Conservation (phyloP, 345 rosid genomes). For the Euphorbia pulcherrima region DNA sequence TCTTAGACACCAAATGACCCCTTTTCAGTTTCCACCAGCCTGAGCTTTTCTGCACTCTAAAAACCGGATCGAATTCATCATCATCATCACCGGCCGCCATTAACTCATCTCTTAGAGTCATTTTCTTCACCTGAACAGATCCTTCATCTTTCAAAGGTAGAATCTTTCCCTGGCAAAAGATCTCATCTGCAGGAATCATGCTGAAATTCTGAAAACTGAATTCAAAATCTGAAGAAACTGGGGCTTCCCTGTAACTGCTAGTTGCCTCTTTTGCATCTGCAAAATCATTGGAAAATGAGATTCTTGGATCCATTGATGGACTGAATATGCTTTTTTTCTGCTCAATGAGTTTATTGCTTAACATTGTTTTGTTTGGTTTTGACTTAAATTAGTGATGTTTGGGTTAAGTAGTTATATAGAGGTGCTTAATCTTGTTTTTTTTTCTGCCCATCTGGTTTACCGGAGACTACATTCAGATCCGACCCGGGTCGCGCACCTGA, state of each 20-base stretch:
- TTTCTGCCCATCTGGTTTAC: too few relatives aligned
- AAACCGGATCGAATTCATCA: conserved; percentile 12
- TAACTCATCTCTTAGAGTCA: conserved; percentile 62
- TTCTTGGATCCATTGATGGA: conserved; percentile 63
- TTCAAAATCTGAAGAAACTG: conserved; percentile 76
- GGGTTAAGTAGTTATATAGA: conserved; percentile 39
- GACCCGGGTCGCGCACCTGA: too few relatives aligned
- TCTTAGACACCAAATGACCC: conserved; percentile 1
- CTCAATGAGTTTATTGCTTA: conserved; percentile 24
- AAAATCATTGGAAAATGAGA: conserved; percentile 86
- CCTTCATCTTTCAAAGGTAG: conserved; percentile 53
- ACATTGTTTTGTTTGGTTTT: conserved; percentile 42
- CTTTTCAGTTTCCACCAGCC: conserved; percentile 43
- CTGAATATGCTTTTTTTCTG: conserved; percentile 20
- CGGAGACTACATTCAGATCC: too few relatives aligned
- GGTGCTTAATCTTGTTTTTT: conserved; percentile 27
- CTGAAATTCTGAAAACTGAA: conserved; percentile 48
- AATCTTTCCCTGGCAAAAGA: conserved; percentile 67
- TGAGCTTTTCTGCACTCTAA: conserved; percentile 33
- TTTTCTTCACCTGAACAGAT: conserved; percentile 34
- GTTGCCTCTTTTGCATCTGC: conserved; percentile 40
- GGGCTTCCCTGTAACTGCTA: conserved; percentile 68
- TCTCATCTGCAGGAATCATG: conserved; percentile 74
- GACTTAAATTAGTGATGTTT: background rate
- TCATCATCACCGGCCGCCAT: conserved; percentile 30